Percentiles rank a stretch among this genome's conserved stretches.
Evolutionary conservation across 768 basidiomycete genomes (phyloP).

Genomic region (Podaxis sp.): DNA sequence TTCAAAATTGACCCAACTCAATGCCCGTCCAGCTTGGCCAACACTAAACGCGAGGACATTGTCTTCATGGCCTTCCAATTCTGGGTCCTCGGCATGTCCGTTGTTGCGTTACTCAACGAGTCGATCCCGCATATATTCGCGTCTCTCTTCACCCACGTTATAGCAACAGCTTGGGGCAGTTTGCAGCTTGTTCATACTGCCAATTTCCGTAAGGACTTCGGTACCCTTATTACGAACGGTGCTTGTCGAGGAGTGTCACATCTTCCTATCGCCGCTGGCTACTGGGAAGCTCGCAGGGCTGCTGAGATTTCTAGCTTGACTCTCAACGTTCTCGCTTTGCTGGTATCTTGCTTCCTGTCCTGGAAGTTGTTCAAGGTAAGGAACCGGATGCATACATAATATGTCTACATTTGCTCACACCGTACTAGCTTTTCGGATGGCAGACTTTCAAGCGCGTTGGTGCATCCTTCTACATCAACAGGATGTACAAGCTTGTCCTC

Average conservation of each 20-base stretch:
- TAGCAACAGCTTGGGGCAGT: constrained; percentile 72
- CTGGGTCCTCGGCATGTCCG: constrained; percentile 79
- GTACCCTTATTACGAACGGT: constrained; percentile 57
- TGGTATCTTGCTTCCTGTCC: constrained; percentile 63
- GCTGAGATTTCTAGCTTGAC: constrained; percentile 68
- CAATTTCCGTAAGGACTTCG: constrained; percentile 56
- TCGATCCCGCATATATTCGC: constrained; percentile 82
- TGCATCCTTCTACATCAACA: constrained; percentile 70
- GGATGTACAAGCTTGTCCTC: constrained; percentile 72
- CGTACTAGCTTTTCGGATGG: constrained; percentile 61
- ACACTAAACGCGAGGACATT: constrained; percentile 77
- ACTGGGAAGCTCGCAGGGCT: constrained; percentile 59
- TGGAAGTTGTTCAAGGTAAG: constrained; percentile 74
- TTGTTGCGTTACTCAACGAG: constrained; percentile 71
- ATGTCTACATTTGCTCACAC: constrained; percentile 30
- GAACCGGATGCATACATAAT: not conserved
- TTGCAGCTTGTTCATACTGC: constrained; percentile 66
- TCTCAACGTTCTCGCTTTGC: constrained; percentile 58
- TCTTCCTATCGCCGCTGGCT: constrained; percentile 47
- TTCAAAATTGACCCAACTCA: not conserved
- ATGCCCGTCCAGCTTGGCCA: constrained; percentile 47
- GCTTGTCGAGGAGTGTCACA: constrained; percentile 53
- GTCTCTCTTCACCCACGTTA: constrained; percentile 67
- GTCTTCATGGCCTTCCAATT: constrained; percentile 78
- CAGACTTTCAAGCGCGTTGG: constrained; percentile 88